These are phyloP conservation scores for Trichoderma arundinaceum DNA, from an alignment of 2,329 filamentous ascomycete genomes.

Conservation along the genomic window DNA sequence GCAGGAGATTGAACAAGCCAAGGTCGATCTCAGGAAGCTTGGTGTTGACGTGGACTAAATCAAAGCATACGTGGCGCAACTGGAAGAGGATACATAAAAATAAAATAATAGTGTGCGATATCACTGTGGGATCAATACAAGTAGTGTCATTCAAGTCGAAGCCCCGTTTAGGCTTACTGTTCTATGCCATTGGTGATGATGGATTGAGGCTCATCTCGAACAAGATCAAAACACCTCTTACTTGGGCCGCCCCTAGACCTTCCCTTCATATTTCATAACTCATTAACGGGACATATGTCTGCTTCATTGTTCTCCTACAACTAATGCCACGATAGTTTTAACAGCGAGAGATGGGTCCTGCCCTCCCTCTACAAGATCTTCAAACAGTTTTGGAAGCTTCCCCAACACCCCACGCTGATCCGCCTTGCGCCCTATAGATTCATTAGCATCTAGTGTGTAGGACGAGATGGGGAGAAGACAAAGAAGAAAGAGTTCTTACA, in stretches of 20 bases:
- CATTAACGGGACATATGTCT: not conserved
- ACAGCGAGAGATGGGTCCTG: slow-evolving; percentile 63
- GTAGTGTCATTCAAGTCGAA: not conserved
- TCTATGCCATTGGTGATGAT: slow-evolving; percentile 1
- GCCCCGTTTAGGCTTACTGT: not conserved
- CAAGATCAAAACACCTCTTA: not conserved
- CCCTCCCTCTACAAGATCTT: slow-evolving; percentile 60
- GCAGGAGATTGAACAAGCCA: slow-evolving; percentile 79
- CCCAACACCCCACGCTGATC: slow-evolving; percentile 63
- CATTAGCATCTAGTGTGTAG: slow-evolving; percentile 33
- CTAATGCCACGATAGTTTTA: slow-evolving; percentile 63
- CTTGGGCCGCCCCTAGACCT: not conserved
- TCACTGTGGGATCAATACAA: slow-evolving; percentile 12
- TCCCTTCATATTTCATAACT: slow-evolving; percentile 32
- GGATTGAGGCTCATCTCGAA: not conserved
- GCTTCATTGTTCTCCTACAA: slow-evolving; percentile 53
- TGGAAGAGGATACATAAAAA: slow-evolving; percentile 14
- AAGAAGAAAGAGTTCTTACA: slow-evolving; percentile 58
- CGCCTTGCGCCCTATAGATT: slow-evolving; percentile 59
- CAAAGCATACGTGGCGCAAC: slow-evolving; percentile 22
- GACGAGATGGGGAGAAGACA: fast-evolving
- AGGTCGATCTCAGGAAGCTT: slow-evolving; percentile 72
- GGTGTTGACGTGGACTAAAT: slow-evolving; percentile 78
- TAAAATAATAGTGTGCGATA: slow-evolving; percentile 26
- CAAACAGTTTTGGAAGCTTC: slow-evolving; percentile 65